These are phyloP conservation scores for Piper betle DNA, from an alignment of 164 flowering plant species.

Conservation along the genomic window DNA sequence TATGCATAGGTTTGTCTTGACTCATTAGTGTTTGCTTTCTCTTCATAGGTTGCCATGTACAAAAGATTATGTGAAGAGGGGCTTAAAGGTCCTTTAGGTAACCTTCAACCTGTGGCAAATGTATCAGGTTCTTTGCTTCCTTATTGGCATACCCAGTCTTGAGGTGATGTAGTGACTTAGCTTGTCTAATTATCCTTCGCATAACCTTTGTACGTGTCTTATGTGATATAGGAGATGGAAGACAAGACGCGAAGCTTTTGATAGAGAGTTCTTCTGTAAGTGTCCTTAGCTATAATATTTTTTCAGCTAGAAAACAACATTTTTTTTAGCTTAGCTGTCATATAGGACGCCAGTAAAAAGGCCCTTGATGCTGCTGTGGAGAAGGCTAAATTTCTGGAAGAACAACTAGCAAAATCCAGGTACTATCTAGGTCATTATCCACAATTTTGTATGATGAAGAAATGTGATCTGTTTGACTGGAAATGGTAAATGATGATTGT, in stretches of 20 bases:
- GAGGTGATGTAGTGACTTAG: neutral
- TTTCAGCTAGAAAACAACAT: neutral
- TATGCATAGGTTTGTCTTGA: neutral
- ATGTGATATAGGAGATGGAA: constrained; percentile 24
- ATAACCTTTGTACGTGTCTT: neutral
- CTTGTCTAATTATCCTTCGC: constrained; percentile 6
- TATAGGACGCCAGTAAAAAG: constrained; percentile 47
- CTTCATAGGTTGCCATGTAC: constrained; percentile 80
- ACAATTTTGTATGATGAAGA: too few relatives aligned
- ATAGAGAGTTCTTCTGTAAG: constrained; percentile 62
- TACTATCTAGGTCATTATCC: constrained; percentile 5
- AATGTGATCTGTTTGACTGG: too few relatives aligned
- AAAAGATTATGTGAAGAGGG: constrained; percentile 89
- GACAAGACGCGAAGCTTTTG: constrained; percentile 32
- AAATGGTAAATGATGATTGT: too few relatives aligned
- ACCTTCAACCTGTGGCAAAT: constrained; percentile 21
- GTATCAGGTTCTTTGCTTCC: constrained; percentile 31
- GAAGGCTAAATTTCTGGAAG: constrained; percentile 52
- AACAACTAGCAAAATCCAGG: constrained; percentile 54
- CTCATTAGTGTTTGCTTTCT: neutral
- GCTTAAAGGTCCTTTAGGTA: constrained; percentile 36
- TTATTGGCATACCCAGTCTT: neutral
- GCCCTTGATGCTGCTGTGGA: constrained; percentile 44
- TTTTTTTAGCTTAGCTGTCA: neutral
- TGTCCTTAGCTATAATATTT: neutral